Evolutionary conservation across 2,329 filamentous ascomycete species (phyloP), one percentile per base, ranked within the genome.

Genomic region (Ophiocordyceps sinensis): DNA sequence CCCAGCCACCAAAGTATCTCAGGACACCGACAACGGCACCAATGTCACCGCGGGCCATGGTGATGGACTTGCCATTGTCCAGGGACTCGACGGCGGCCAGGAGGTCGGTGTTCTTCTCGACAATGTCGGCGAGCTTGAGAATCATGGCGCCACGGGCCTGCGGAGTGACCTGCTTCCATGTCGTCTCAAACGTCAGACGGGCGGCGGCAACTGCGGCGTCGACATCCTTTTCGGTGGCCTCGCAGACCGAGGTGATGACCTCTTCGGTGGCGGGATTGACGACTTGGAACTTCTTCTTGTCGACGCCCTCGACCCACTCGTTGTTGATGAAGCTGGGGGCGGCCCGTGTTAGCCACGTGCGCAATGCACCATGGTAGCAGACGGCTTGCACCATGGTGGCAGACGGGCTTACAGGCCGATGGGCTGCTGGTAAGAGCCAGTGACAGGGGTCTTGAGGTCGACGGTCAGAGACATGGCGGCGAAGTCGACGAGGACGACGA

Each of bases 211-310:
- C 88, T 47, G 88, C 88, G 45, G 87, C 66, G 61, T 79, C 77
- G 60, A 80, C 68, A 66, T 91, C 85, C 71, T 93, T 87, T 71
- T 93, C 86, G 49, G 81, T 84, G 57, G 81, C 88, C 67, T 94
- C 87, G 59, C 77, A 68, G 53, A 94, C 84, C 42, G 79, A 79
- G 70, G 71, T 75, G 68, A 94, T 93, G 56, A 85, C 77, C 64
- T 87, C 79, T 64, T 94, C 88, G 49, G 77, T 85, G 49, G 81
- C 57, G 45, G 87, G 87, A 75, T 94, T 94, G 72, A 91, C 81
- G 62, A 87, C 83, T 66, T 94, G 86, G 58, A 94, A 91, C 51
- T 81, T 87, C 75, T 85, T 82, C 68, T 87, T 87, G 53, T 94
- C 85, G 48, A 82, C 79, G 59, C 78, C 73, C 55, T 64, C 61